These are phyloP conservation scores for Hanseniaspora lindneri DNA, from an alignment of 805 yeast genomes.

Conservation along the genomic window DNA sequence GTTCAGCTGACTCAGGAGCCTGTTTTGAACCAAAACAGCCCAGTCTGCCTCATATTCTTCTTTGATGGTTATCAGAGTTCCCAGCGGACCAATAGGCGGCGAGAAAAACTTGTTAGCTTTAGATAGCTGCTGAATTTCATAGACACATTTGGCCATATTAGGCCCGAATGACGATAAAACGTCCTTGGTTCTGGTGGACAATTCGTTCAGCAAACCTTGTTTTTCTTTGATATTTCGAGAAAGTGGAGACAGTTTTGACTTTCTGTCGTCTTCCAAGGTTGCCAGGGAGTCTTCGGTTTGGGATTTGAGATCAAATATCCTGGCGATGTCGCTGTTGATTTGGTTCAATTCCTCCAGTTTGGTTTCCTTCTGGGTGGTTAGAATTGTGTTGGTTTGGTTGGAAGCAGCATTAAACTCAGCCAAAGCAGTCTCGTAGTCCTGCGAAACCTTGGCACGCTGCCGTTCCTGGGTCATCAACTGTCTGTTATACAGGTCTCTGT, in stretches of 20 bases:
- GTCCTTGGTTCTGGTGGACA: slow-evolving; percentile 21
- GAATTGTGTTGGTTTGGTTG: slow-evolving; percentile 22
- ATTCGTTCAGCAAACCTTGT: not conserved
- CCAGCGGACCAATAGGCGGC: slow-evolving; percentile 73
- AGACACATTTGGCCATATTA: slow-evolving; percentile 33
- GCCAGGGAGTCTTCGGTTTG: slow-evolving; percentile 21
- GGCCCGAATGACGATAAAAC: slow-evolving; percentile 41
- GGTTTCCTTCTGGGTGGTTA: slow-evolving; percentile 22
- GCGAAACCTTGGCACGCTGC: slow-evolving; percentile 15
- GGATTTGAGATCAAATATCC: slow-evolving; percentile 21
- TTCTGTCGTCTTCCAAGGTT: slow-evolving; percentile 23
- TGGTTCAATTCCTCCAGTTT: slow-evolving; percentile 22
- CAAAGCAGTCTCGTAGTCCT: slow-evolving; percentile 19
- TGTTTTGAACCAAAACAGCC: slow-evolving; percentile 49
- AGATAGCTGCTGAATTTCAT: slow-evolving; percentile 29
- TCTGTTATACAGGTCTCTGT: not conserved
- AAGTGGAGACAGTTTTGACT: slow-evolving; percentile 1
- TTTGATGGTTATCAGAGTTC: slow-evolving; percentile 47
- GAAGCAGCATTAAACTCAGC: slow-evolving; percentile 18
- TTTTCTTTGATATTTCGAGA: not conserved
- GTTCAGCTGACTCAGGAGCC: slow-evolving; percentile 39
- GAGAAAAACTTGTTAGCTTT: slow-evolving; percentile 33
- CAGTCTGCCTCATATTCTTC: slow-evolving; percentile 39
- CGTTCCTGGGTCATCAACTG: not conserved
- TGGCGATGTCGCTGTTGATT: slow-evolving; percentile 19